Evolutionary conservation across 139 green algal genomes (phyloP).

Genomic region (Tetraselmis chui): DNA sequence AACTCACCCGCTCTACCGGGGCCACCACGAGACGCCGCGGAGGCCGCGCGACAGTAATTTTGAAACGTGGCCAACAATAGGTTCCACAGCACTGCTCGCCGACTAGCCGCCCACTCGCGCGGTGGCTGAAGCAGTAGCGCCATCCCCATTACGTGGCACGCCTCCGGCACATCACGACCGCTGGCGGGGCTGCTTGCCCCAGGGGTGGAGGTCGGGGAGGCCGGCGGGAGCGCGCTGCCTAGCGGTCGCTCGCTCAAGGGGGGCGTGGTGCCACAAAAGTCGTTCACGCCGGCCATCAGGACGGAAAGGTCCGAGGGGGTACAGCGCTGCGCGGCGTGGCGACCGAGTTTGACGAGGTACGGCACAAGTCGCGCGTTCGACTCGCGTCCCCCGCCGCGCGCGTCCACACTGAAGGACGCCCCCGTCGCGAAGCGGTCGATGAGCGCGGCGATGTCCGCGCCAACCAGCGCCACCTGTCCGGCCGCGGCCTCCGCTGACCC

Average conservation of each 20-base stretch:
- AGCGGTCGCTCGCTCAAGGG: background rate
- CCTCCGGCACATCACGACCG: background rate
- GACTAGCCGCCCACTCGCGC: background rate
- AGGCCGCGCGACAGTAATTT: background rate
- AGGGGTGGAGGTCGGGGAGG: background rate
- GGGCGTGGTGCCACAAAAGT: background rate
- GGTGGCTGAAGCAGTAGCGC: background rate
- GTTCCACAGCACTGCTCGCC: background rate
- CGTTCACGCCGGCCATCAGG: background rate
- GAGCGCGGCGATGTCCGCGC: conserved; percentile 34
- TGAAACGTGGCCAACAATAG: background rate
- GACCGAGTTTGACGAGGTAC: conserved; percentile 38
- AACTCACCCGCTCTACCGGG: background rate
- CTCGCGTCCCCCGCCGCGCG: conserved; percentile 38
- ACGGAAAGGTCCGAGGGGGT: conserved; percentile 3
- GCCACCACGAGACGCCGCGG: no score
- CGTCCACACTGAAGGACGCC: conserved; percentile 40
- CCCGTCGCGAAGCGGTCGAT: conserved; percentile 38
- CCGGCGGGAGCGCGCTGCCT: background rate
- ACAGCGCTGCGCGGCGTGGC: conserved; percentile 14
- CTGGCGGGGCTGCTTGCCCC: background rate
- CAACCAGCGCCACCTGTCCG: conserved; percentile 26
- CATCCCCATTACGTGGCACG: background rate
- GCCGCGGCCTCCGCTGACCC: conserved; percentile 4
- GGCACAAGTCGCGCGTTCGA: conserved; percentile 48